Conservation (phyloP, 2,329 filamentous ascomycete species). For the Penicillium sp. region DNA sequence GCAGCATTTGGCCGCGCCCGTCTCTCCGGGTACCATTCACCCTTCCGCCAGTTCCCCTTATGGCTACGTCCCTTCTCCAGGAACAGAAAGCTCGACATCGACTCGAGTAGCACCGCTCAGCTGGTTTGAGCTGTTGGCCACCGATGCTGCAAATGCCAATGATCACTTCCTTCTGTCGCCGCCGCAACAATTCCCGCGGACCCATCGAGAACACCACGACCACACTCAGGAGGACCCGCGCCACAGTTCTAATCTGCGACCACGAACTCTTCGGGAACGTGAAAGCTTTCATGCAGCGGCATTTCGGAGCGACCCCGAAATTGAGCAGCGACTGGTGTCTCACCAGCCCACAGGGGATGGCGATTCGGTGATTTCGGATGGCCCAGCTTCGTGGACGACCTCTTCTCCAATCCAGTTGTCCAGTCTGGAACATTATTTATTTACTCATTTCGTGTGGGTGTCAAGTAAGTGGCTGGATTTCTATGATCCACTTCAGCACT, state of each 20-base stretch:
- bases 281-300: constrained; percentile 22
- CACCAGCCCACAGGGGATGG: constrained; percentile 2
- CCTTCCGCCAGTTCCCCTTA: constrained; percentile 10
- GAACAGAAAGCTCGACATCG: constrained; percentile 37
- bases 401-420: constrained; percentile 8
- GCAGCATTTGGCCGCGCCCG: not conserved
- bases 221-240: constrained; percentile 8
- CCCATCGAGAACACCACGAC: not conserved
- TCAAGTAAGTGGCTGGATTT: constrained; percentile 22
- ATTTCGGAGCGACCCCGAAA: constrained; percentile 12
- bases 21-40: not conserved
- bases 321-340: constrained; percentile 10
- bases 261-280: constrained; percentile 17
- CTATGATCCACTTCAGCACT: constrained; percentile 16
- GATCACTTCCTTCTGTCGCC: constrained; percentile 26
- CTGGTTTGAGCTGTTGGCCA: constrained; percentile 48
- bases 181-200: constrained; percentile 11
- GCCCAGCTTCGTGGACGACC: constrained; percentile 15
- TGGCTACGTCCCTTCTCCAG: constrained; percentile 25
- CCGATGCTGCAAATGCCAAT: constrained; percentile 47
- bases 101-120: constrained; percentile 49
- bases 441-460: constrained; percentile 15
- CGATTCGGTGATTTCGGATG: constrained; percentile 6
- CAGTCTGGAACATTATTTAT: constrained; percentile 11
- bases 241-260: constrained; percentile 18